phyloP scores from a whole-genome alignment of 805 yeast species.

The Lipomyces starkeyi region DNA sequence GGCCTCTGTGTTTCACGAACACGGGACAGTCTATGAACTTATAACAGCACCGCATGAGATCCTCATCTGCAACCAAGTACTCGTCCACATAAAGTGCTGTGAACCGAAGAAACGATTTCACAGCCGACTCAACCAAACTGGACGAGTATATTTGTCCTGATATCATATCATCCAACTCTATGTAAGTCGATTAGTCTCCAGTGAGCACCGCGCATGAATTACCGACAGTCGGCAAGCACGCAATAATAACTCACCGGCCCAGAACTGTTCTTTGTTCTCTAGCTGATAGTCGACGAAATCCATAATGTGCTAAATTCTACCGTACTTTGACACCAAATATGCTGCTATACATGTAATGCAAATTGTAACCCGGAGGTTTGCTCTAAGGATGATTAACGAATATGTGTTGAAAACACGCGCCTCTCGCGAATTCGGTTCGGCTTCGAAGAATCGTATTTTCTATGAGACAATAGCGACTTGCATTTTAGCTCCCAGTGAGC shows the following conservation, averaged over 20 bases:
- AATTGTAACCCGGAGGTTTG: background rate
- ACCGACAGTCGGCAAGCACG: background rate
- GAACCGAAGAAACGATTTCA: slow-evolving; percentile 41
- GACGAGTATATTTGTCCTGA: slow-evolving; percentile 54
- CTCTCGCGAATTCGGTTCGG: background rate
- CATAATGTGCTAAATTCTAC: slow-evolving; percentile 31
- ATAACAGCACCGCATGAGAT: slow-evolving; percentile 55
- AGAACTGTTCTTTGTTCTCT: slow-evolving; percentile 44
- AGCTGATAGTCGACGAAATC: slow-evolving; percentile 43
- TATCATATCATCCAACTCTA: slow-evolving; percentile 61
- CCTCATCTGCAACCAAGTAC: slow-evolving; percentile 44
- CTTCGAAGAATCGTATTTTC: background rate
- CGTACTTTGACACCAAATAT: background rate
- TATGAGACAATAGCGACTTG: background rate
- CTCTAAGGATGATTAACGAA: background rate
- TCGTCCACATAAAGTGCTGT: slow-evolving; percentile 42
- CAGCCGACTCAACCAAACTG: slow-evolving; percentile 41
- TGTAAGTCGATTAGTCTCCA: background rate
- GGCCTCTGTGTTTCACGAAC: slow-evolving; percentile 58
- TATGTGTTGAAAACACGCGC: background rate
- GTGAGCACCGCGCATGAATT: background rate
- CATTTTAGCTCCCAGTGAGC: background rate
- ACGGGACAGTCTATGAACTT: slow-evolving; percentile 55
- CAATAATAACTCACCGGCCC: slow-evolving; percentile 39
- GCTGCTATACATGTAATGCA: background rate